Conservation (phyloP, 192 early-diverging fungal species). For the Entomortierella chlamydospora region DNA sequence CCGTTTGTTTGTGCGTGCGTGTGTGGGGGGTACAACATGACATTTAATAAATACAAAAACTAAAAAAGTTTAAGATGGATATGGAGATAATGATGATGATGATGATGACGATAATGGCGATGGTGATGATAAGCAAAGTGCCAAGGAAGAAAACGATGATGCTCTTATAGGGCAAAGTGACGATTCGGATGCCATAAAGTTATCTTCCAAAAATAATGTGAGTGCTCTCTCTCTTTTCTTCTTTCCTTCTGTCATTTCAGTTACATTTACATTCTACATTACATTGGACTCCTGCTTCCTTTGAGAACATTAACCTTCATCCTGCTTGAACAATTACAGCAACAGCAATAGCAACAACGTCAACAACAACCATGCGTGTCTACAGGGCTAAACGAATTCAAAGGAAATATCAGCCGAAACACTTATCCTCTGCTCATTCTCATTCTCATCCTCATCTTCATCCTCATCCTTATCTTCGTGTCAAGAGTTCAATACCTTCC, state of each 20-base stretch:
- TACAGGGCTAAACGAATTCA: background rate
- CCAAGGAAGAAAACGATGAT: no score
- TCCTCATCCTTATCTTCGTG: background rate
- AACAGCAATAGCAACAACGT: background rate
- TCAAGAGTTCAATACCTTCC: background rate
- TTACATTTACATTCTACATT: no score
- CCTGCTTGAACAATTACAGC: no score
- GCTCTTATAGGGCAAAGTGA: no score
- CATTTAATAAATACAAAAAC: no score
- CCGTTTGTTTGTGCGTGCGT: no score
- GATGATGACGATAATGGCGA: no score
- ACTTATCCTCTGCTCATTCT: background rate
- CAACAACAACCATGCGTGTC: background rate
- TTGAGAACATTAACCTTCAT: background rate
- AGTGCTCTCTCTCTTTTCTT: slow-evolving; percentile 4
- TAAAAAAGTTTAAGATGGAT: no score
- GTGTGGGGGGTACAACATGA: no score
- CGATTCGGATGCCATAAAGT: no score
- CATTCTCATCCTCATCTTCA: background rate
- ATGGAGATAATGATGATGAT: no score
- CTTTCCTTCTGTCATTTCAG: background rate
- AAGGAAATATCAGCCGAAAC: background rate
- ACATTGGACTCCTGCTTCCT: background rate
- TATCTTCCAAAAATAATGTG: no score
- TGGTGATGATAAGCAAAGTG: background rate